A percentile compares a stretch with the other conserved stretches of the same genome.
These are phyloP conservation scores for Epichloe elymi DNA, from an alignment of 2,329 filamentous ascomycete species.

Conservation along the genomic window DNA sequence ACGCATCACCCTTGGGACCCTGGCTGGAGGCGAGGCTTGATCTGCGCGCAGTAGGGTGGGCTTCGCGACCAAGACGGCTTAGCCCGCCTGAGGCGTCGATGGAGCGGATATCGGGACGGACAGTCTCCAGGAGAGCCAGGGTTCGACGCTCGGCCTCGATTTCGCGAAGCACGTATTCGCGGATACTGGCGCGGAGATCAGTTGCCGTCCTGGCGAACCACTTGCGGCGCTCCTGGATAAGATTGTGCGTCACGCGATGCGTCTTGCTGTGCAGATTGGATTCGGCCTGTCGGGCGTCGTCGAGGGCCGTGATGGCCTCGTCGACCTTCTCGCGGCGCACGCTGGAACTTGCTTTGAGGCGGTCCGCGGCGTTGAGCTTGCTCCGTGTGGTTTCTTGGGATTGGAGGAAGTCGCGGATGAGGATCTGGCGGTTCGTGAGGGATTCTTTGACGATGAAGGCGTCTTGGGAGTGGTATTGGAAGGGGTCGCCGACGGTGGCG, in stretches of 20 bases:
- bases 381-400: slow-evolving; percentile 75
- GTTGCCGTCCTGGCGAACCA: slow-evolving; percentile 81
- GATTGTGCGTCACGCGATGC: slow-evolving; percentile 74
- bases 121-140: slow-evolving; percentile 81
- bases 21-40: slow-evolving; percentile 74
- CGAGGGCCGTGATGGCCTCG: slow-evolving; percentile 82
- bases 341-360: slow-evolving; percentile 73
- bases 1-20: slow-evolving; percentile 94
- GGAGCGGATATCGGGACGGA: slow-evolving; percentile 81
- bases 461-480: slow-evolving; percentile 90
- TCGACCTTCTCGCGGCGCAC: slow-evolving; percentile 94
- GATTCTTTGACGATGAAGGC: slow-evolving; percentile 98
- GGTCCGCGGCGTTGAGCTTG: slow-evolving; percentile 75
- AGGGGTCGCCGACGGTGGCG: slow-evolving; percentile 76
- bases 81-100: slow-evolving; percentile 88
- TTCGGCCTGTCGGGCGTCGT: slow-evolving; percentile 77
- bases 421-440: slow-evolving; percentile 90
- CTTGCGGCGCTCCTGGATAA: slow-evolving; percentile 74
- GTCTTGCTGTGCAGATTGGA: slow-evolving; percentile 74
- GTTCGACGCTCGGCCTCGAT: slow-evolving; percentile 92
- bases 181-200: slow-evolving; percentile 72
- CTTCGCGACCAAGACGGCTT: slow-evolving; percentile 76
- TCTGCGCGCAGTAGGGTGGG: slow-evolving; percentile 63
- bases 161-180: slow-evolving; percentile 86
- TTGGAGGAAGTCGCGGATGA: slow-evolving; percentile 84